Evolutionary conservation across 2,329 filamentous ascomycete genomes (phyloP).

Genomic region (Colletotrichum lentis): DNA sequence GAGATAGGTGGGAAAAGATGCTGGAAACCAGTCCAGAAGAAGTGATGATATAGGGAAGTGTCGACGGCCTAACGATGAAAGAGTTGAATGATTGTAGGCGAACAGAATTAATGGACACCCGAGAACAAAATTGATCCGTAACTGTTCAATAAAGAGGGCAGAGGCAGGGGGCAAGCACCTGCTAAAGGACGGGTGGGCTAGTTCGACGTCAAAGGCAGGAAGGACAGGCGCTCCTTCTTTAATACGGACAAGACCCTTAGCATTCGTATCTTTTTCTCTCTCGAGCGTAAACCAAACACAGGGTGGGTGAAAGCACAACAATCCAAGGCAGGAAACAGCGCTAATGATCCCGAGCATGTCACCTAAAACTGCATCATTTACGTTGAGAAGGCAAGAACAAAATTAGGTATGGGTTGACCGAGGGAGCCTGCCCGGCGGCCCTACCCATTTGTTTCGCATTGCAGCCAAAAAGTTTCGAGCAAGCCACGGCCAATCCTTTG

Average conservation of each 20-base stretch:
- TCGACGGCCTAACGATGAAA: not conserved
- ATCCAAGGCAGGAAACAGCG: conserved; percentile 6
- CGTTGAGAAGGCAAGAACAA: conserved; percentile 16
- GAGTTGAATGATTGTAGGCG: conserved; percentile 28
- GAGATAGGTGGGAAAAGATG: conserved; percentile 19
- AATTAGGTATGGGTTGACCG: conserved; percentile 18
- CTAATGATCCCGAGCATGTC: conserved; percentile 21
- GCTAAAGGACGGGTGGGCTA: conserved; percentile 25
- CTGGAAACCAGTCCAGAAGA: conserved; percentile 24
- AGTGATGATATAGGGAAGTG: conserved; percentile 18
- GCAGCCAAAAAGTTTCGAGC: conserved; percentile 32
- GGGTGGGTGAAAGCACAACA: not conserved
- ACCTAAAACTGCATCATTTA: conserved; percentile 2
- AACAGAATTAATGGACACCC: conserved; percentile 30
- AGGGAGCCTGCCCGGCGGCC: conserved; percentile 20
- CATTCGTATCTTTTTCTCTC: not conserved
- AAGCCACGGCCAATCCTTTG: conserved; percentile 28
- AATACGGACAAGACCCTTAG: conserved; percentile 22
- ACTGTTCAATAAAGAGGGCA: conserved; percentile 19
- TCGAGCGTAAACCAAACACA: conserved; percentile 24
- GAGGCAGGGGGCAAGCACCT: conserved; percentile 16
- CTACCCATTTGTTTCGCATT: conserved; percentile 32
- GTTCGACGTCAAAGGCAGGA: conserved; percentile 29
- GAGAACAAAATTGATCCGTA: conserved; percentile 9
- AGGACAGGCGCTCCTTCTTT: conserved; percentile 26